Conservation (phyloP, 2,329 filamentous ascomycete genomes). For the Trichophyton verrucosum region DNA sequence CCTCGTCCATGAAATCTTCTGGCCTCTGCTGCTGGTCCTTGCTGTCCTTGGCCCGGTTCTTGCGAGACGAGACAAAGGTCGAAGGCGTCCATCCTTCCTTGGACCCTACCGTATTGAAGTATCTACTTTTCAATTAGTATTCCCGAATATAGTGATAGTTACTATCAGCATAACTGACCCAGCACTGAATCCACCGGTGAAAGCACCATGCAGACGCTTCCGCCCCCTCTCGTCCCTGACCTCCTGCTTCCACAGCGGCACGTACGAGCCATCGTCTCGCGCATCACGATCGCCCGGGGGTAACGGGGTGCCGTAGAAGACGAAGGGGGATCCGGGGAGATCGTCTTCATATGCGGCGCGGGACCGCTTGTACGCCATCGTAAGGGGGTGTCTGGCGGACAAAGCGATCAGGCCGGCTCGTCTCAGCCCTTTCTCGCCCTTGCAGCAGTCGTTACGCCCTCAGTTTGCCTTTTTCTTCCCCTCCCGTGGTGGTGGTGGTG, state of each 20-base stretch:
- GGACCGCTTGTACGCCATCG: slow-evolving; percentile 69
- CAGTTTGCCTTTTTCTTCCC: no score
- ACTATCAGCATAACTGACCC: slow-evolving; percentile 42
- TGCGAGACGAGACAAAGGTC: slow-evolving; percentile 80
- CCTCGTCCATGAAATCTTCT: slow-evolving; percentile 97
- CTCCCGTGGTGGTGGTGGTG: no score
- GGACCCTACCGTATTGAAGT: slow-evolving; percentile 95
- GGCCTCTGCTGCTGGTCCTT: slow-evolving; percentile 47
- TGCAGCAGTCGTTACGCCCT: no score
- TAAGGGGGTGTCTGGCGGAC: background rate
- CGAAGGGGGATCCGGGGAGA: slow-evolving; percentile 56
- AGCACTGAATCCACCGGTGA: slow-evolving; percentile 92
- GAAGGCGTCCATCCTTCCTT: slow-evolving; percentile 96
- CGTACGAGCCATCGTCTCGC: slow-evolving; percentile 81
- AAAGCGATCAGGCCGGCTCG: background rate
- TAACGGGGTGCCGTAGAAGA: slow-evolving; percentile 71
- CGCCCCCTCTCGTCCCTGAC: slow-evolving; percentile 84
- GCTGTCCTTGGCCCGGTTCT: slow-evolving; percentile 61
- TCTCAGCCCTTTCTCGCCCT: background rate
- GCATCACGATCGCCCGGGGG: slow-evolving; percentile 62
- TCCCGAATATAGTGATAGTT: no score
- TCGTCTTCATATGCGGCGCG: slow-evolving; percentile 68
- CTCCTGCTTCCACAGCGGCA: slow-evolving; percentile 97
- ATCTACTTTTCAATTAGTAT: slow-evolving; percentile 41
- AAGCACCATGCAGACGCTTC: slow-evolving; percentile 86